phyloP scores from a whole-genome alignment of 495 filamentous ascomycete species.

The Aspergillus carlsbadensis region DNA sequence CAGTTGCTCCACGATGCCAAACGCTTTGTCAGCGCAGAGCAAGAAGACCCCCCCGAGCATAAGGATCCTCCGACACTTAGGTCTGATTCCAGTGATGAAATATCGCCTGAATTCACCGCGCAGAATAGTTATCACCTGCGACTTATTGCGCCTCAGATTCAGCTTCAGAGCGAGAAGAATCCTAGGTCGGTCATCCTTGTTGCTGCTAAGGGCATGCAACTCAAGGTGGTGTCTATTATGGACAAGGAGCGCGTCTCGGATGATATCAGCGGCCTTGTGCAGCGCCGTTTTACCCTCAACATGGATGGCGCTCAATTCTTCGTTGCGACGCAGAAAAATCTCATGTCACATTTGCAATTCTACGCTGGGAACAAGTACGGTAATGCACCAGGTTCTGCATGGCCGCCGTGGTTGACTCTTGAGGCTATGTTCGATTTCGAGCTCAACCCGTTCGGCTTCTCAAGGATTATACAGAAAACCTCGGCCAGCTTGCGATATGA shows the following conservation, averaged over 20 bases:
- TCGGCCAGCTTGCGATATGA: constrained; percentile 92
- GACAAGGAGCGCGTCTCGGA: constrained; percentile 91
- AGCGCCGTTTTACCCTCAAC: constrained; percentile 86
- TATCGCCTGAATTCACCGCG: constrained; percentile 86
- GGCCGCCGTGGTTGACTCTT: constrained; percentile 97
- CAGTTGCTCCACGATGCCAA: constrained; percentile 83
- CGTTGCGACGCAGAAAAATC: constrained; percentile 86
- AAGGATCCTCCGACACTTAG: constrained; percentile 24
- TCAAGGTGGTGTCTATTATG: constrained; percentile 96
- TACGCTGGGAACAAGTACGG: constrained; percentile 94
- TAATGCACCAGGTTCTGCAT: constrained; percentile 76
- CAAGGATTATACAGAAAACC: constrained; percentile 89
- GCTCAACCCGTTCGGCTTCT: constrained; percentile 89
- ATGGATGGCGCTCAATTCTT: constrained; percentile 99
- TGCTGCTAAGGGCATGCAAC: constrained; percentile 92
- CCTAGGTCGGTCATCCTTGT: constrained; percentile 88
- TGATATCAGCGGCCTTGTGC: constrained; percentile 90
- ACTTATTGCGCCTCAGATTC: constrained; percentile 94
- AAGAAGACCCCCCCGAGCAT: constrained; percentile 40
- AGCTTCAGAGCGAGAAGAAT: constrained; percentile 97
- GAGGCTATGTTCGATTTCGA: constrained; percentile 98
- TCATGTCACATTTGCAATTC: constrained; percentile 81
- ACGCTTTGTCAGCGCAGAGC: constrained; percentile 76
- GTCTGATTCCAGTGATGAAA: constrained; percentile 65
- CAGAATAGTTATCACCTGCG: constrained; percentile 93